Percentiles rank a stretch among this genome's conserved stretches.
These are phyloP conservation scores for Fraxinus excelsior DNA, from an alignment of 257 asterid genomes.

Conservation along the genomic window DNA sequence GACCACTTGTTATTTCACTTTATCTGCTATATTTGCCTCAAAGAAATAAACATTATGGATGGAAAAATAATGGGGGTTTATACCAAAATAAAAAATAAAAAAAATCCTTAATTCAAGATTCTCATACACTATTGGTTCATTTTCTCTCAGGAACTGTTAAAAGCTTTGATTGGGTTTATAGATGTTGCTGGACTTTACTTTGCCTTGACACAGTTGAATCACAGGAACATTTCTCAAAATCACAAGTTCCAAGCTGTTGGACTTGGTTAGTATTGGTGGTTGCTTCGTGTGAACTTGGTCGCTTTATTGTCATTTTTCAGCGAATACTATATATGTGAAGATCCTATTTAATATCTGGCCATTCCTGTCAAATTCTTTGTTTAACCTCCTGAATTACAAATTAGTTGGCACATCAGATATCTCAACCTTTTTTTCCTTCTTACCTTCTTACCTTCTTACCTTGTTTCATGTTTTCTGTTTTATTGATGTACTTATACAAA, in stretches of 20 bases:
- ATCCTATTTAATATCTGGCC: background rate
- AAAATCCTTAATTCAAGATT: slow-evolving; percentile 1
- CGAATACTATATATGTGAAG: background rate
- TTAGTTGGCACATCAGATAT: background rate
- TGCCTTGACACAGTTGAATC: slow-evolving; percentile 91
- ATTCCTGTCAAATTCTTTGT: background rate
- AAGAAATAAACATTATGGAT: too few relatives aligned
- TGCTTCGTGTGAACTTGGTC: background rate
- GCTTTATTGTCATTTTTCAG: background rate
- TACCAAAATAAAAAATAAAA: background rate
- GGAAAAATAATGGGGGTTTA: slow-evolving; percentile 1
- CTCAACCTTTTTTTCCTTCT: background rate
- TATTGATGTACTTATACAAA: background rate
- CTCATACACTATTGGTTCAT: background rate
- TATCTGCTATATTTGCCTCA: too few relatives aligned
- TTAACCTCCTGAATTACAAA: background rate
- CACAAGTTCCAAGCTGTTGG: slow-evolving; percentile 99
- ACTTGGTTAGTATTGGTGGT: slow-evolving; percentile 59
- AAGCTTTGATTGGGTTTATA: slow-evolving; percentile 89
- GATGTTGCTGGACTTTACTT: slow-evolving; percentile 95
- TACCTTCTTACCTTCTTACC: background rate
- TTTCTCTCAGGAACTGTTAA: slow-evolving; percentile 69
- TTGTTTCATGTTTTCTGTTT: background rate
- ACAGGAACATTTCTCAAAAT: slow-evolving; percentile 95
- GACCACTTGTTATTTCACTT: too few relatives aligned